These are phyloP conservation scores for Rubroboletus pulcherrimus DNA, from an alignment of 768 basidiomycete genomes.

Conservation along the genomic window DNA sequence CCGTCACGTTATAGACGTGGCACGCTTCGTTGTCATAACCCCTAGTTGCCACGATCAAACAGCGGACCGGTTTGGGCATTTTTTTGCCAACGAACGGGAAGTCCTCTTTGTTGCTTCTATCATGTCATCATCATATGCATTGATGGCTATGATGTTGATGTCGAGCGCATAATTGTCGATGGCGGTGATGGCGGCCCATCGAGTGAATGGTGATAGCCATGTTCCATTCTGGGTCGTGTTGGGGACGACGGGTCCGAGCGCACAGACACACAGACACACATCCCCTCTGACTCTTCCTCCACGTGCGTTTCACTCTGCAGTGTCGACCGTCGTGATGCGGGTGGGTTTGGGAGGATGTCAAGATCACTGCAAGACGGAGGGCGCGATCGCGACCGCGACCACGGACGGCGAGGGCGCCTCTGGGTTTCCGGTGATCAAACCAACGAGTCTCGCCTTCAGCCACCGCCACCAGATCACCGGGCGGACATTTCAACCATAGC, in stretches of 20 bases:
- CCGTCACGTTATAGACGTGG: neutral
- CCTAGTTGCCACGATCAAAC: conserved; percentile 7
- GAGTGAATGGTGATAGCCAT: neutral
- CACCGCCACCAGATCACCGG: neutral
- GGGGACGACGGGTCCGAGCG: conserved; percentile 12
- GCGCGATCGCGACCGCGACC: neutral
- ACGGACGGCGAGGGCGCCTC: neutral
- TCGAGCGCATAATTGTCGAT: conserved; percentile 2
- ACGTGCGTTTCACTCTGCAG: conserved; percentile 12
- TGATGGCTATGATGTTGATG: conserved; percentile 16
- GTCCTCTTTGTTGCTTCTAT: neutral
- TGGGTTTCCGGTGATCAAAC: conserved; percentile 3
- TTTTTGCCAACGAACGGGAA: neutral
- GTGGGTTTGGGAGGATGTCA: neutral
- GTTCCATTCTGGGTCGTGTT: neutral
- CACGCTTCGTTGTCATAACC: neutral
- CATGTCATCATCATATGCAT: neutral
- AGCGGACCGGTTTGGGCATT: neutral
- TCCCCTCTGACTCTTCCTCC: neutral
- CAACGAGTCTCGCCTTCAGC: neutral
- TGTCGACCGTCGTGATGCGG: neutral
- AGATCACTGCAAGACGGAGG: neutral
- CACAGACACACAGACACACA: neutral
- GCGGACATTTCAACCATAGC: neutral
- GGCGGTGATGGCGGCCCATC: conserved; percentile 8